Base-by-base conservation (phyloP, 345 rosid species). In the Physaria fendleri region DNA sequence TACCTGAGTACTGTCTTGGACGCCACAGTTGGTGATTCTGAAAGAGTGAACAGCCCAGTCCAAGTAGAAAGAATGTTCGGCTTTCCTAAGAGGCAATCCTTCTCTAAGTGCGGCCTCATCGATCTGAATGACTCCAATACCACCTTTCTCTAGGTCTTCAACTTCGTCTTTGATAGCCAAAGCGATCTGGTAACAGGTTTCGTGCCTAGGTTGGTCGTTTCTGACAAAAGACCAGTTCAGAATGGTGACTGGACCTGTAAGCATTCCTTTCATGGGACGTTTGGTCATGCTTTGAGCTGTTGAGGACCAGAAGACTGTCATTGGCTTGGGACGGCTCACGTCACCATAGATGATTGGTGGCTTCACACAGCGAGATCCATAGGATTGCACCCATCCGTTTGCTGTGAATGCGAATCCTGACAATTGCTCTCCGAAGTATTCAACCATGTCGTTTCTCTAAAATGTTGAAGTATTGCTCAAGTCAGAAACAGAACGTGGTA, bases 1-100 rank as follows among this genome's bases (percentile, higher is more conserved):
- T 58, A 91, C 98, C 92, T 92, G 99, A 48, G 91, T 83, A 46
- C 95, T 82, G 80, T 94, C 96, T 75, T 65, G 44, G 18, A 94
- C 95, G 16, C 97, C 99, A 21, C 69, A 60, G 74, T 94, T 94
- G 59, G 99, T 90, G 80, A 94, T 94, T 72, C 97, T 81, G 79
- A 94, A 94, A 51, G 99, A 94, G 83, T 94, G 99, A 32, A 94
- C 99, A 5, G 97, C 99, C 99, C 99, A 90, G 13, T 94, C 92
- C 71, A 90, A 78, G 84, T 94, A 94, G 85, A 85, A 89, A 59
- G 95, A 85, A 57, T 90, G 99, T 70, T 94, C 99, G 0, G 97
- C 85, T 66, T 92, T 92, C 91, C 99, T 84, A 9, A 89, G 89
- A 61, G 96, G 98, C 64, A 93, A 69, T 5, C 99, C 99, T 74